phyloP scores from a whole-genome alignment of 2,329 filamentous ascomycete species.

The Epichloe gansuensis region DNA sequence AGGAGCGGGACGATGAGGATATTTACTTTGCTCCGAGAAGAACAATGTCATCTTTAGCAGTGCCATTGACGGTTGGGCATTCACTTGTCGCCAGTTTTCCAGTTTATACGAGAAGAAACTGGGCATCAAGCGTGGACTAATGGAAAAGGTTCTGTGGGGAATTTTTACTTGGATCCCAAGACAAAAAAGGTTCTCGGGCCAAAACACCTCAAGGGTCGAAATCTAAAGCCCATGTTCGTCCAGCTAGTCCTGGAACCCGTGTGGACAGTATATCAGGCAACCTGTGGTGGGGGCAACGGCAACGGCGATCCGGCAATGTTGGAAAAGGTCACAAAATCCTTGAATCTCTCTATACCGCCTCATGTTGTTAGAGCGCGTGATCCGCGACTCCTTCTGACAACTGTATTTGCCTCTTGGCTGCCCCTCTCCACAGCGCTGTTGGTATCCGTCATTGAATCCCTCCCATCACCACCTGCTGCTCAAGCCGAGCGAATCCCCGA shows the following conservation, averaged over 20 bases:
- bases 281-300: constrained; percentile 66
- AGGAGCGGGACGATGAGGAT: constrained; percentile 91
- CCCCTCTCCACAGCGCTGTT: constrained; percentile 85
- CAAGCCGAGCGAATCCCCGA: constrained; percentile 71
- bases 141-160: constrained; percentile 95
- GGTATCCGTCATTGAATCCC: constrained; percentile 85
- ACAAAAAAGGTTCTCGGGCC: constrained; percentile 83
- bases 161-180: constrained; percentile 92
- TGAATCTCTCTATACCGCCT: constrained; percentile 72
- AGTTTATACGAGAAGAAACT: constrained; percentile 92
- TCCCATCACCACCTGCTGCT: constrained; percentile 71
- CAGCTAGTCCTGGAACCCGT: constrained; percentile 91
- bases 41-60: constrained; percentile 99
- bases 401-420: constrained; percentile 81
- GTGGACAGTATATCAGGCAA: constrained; percentile 92
- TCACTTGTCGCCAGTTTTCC: constrained; percentile 90
- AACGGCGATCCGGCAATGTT: constrained; percentile 73
- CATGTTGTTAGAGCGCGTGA: constrained; percentile 78
- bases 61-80: constrained; percentile 97
- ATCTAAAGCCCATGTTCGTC: constrained; percentile 93
- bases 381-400: constrained; percentile 68
- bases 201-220: constrained; percentile 86
- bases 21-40: constrained; percentile 94
- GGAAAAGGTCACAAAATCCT: constrained; percentile 90
- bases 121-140: constrained; percentile 73